These are phyloP conservation scores for Candida chauliodis DNA, from an alignment of 805 yeast species.

Conservation along the genomic window DNA sequence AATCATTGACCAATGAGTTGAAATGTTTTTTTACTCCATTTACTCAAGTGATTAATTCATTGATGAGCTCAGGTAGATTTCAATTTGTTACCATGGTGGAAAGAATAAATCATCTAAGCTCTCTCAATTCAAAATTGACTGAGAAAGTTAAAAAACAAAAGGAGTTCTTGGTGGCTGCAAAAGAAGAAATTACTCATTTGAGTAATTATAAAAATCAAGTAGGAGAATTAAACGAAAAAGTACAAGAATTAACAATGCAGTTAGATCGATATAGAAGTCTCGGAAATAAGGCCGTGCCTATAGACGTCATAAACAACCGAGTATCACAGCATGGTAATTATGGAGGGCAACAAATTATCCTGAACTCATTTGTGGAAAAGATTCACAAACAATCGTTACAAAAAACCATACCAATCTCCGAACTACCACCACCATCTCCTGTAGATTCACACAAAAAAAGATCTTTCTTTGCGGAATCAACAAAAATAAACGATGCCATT, in stretches of 20 bases:
- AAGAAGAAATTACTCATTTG: constrained; percentile 10
- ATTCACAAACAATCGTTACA: constrained; percentile 8
- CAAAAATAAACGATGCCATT: constrained; percentile 7
- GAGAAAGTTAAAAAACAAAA: constrained; percentile 9
- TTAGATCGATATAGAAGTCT: background rate
- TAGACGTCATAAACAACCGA: background rate
- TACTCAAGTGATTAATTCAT: constrained; percentile 5
- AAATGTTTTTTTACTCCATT: constrained; percentile 7
- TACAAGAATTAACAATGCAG: constrained; percentile 1
- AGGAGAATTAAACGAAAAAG: background rate
- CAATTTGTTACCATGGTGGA: constrained; percentile 9
- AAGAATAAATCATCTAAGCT: constrained; percentile 3
- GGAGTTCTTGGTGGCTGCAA: constrained; percentile 9
- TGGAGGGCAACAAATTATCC: background rate
- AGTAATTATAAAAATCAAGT: constrained; percentile 5
- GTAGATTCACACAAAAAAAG: background rate
- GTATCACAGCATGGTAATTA: background rate
- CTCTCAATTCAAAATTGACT: constrained; percentile 1
- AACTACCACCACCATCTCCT: background rate
- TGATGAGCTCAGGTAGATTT: constrained; percentile 6
- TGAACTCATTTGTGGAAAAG: constrained; percentile 7
- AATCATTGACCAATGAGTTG: constrained; percentile 1
- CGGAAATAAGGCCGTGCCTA: background rate
- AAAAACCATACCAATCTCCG: background rate
- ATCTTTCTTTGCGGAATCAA: constrained; percentile 12